Evolutionary conservation across 2,329 filamentous ascomycete genomes (phyloP), one percentile per base, ranked within the genome.

Genomic region (Epichloe typhina): DNA sequence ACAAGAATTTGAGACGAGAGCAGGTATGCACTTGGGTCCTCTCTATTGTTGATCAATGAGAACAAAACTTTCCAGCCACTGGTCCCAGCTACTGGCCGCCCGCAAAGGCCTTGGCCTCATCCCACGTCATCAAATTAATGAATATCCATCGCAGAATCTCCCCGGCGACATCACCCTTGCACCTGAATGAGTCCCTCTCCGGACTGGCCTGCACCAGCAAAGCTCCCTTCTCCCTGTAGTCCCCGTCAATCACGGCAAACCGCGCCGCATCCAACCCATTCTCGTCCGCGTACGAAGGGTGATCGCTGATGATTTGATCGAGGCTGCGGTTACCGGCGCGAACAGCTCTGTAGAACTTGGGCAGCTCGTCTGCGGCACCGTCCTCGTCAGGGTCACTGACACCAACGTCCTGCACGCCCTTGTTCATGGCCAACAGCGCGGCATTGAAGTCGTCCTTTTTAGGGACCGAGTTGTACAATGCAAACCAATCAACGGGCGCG

Each of bases 111-210:
- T 48, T 50, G n/a, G 51, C 48, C 23, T 53, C 44, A 35, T 44
- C 26, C 51, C 48, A 52, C 4, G 51, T 53, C 44, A 50, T 53
- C 12, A 53, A 50, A 35, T 47, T 48, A 13, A 53, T 41, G 23
- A 43, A 50, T 17, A 51, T 26, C 51, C 51, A 50, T 35, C 51
- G 48, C 33, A 53, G 12, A 45, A 53, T 26, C 26, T 53, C 51
- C 2, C 51, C 51, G 5, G 51, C 51, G 15, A 47, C 44, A 4
- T 43, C 17, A 4, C 21, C 40, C 40, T 21, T 45, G 45, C 51
- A 53, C n/a, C 44, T 43, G 26, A 53, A 51, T 13, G 48, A 50
- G 26, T 53, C 48, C 35, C 35, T 23, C 2, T 26, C 35, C 1
- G 44, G 44, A 45, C 19, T 36, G 12, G 39, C 17, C 37, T 48